A percentile compares a stretch with the other conserved stretches of the same genome.
These are phyloP conservation scores for Pleoardoris graminearum DNA, from an alignment of 2,329 filamentous ascomycete species.

Conservation along the genomic window DNA sequence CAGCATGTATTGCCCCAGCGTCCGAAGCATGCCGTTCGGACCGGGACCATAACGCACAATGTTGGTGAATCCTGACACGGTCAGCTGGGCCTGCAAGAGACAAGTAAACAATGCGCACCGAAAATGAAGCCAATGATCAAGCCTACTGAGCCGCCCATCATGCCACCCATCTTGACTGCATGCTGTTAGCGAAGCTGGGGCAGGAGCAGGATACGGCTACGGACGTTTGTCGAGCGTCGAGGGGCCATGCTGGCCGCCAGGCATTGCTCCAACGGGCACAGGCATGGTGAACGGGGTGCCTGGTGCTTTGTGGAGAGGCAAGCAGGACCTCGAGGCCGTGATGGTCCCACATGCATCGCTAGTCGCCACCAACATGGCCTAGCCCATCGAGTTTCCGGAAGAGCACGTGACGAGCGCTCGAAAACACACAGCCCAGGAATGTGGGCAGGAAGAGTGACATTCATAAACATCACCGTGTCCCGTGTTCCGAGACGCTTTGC, in stretches of 20 bases:
- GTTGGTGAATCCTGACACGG: slow-evolving; percentile 74
- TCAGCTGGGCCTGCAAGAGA: slow-evolving; percentile 21
- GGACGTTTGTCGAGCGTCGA: slow-evolving; percentile 73
- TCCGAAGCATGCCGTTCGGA: slow-evolving; percentile 89
- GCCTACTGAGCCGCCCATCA: slow-evolving; percentile 98
- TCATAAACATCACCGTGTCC: too few relatives aligned
- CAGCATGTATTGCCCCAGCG: slow-evolving; percentile 94
- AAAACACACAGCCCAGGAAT: slow-evolving; percentile 1
- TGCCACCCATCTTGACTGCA: slow-evolving; percentile 92
- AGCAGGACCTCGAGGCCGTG: slow-evolving; percentile 19
- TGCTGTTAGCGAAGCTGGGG: slow-evolving; percentile 33
- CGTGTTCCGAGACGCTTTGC: too few relatives aligned
- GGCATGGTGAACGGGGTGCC: slow-evolving; percentile 52
- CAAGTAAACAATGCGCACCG: slow-evolving; percentile 60
- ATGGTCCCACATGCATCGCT: slow-evolving; percentile 5
- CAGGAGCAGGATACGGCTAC: slow-evolving; percentile 33
- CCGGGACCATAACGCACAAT: slow-evolving; percentile 95
- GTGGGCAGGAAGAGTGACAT: background rate
- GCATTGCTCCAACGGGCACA: slow-evolving; percentile 56
- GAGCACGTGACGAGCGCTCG: slow-evolving; percentile 1
- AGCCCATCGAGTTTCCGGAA: background rate
- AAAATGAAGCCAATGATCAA: slow-evolving; percentile 98
- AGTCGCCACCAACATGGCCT: too few relatives aligned
- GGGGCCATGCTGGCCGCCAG: slow-evolving; percentile 54
- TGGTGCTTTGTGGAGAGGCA: slow-evolving; percentile 13